These are phyloP conservation scores for Yamadazyma sp. DNA, from an alignment of 805 yeast species.

Conservation along the genomic window DNA sequence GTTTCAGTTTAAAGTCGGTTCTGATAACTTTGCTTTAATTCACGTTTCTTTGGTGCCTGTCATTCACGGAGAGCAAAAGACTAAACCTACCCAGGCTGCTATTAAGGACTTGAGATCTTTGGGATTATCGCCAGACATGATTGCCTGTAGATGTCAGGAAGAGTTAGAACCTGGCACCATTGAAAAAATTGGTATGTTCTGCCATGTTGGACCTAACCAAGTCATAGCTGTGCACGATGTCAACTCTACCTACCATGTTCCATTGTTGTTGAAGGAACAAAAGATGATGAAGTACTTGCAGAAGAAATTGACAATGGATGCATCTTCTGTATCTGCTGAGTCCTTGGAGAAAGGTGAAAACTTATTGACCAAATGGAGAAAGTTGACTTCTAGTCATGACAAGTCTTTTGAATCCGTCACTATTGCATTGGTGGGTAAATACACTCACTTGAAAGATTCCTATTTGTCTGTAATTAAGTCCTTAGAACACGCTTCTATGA, in stretches of 20 bases:
- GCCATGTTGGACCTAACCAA: slow-evolving; percentile 98
- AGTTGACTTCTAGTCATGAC: slow-evolving; percentile 77
- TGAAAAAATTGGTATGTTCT: slow-evolving; percentile 96
- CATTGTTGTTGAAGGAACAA: slow-evolving; percentile 85
- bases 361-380: slow-evolving; percentile 75
- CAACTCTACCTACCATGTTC: slow-evolving; percentile 96
- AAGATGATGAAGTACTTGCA: slow-evolving; percentile 71
- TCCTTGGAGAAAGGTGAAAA: slow-evolving; percentile 64
- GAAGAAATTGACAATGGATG: slow-evolving; percentile 62
- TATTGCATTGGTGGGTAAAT: slow-evolving; percentile 96
- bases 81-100: slow-evolving; percentile 99
- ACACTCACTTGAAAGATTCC: slow-evolving; percentile 92
- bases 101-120: slow-evolving; percentile 92
- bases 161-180: slow-evolving; percentile 80
- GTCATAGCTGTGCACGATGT: slow-evolving; percentile 96
- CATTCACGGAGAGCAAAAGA: slow-evolving; percentile 97
- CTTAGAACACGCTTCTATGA: slow-evolving; percentile 92
- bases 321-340: slow-evolving; percentile 39
- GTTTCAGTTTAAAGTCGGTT: slow-evolving; percentile 96
- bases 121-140: slow-evolving; percentile 94
- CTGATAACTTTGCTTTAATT: slow-evolving; percentile 89
- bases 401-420: slow-evolving; percentile 81
- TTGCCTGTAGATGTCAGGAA: slow-evolving; percentile 95
- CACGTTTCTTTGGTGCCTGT: slow-evolving; percentile 98
- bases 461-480: slow-evolving; percentile 94